phyloP scores from a whole-genome alignment of 805 yeast genomes.

The Ogataea dorogensis region DNA sequence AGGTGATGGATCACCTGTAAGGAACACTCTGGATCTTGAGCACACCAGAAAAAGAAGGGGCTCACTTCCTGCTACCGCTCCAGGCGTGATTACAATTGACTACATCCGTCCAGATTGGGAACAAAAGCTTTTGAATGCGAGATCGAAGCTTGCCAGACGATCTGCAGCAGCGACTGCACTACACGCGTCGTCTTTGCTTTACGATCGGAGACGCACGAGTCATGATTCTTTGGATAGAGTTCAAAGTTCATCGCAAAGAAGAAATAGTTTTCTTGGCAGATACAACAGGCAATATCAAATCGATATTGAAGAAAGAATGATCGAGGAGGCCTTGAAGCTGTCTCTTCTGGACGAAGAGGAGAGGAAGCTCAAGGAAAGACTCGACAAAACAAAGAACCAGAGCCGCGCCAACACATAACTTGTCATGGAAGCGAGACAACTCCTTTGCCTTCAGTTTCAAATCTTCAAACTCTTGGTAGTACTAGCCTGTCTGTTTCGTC shows the following conservation, averaged over 20 bases:
- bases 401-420: not conserved
- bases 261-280: conserved; percentile 46
- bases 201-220: conserved; percentile 29
- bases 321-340: conserved; percentile 77
- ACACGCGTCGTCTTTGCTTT: conserved; percentile 78
- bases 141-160: conserved; percentile 74
- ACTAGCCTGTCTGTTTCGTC: too few relatives aligned
- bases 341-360: conserved; percentile 71
- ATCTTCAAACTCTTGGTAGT: too few relatives aligned
- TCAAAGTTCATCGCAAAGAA: conserved; percentile 5
- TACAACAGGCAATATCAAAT: conserved; percentile 33
- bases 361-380: conserved; percentile 36
- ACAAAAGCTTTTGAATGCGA: conserved; percentile 63
- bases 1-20: not conserved
- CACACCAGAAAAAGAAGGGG: conserved; percentile 39
- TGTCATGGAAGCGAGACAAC: not conserved
- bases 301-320: conserved; percentile 71
- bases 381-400: conserved; percentile 3
- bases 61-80: conserved; percentile 64
- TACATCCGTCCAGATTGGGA: conserved; percentile 93
- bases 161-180: conserved; percentile 94
- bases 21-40: not conserved
- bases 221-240: conserved; percentile 1
- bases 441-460: too few relatives aligned
- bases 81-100: conserved; percentile 76